Base-by-base conservation (phyloP, 140 eudicot genomes). In the Anethum foeniculum region DNA sequence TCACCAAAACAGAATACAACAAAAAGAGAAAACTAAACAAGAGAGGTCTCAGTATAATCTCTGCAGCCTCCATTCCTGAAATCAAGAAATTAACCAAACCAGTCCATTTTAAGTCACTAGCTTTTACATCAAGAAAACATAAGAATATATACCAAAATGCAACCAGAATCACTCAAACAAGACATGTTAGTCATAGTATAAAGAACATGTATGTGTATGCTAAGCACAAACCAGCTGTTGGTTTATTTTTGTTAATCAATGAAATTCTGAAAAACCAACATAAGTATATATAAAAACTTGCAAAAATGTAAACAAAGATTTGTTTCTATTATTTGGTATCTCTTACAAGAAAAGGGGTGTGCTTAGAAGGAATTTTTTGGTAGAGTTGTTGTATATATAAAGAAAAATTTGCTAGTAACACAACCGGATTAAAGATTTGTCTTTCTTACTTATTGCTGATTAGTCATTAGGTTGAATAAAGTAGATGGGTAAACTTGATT, bases 61-160 rank as follows among this genome's bases (percentile, higher is more conserved):
- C 91, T 81, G 82, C 80, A 77, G 91, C 86, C 81, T 88, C 89
- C 91, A 88, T 88, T 71, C 58, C 52, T 74, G 71, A 65, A 67
- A 60, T 9, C 68, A 60, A 60, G 68, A 60, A 60, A 62, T 62
- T 10, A 62, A 11, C 69, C 28, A 62, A 27, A 62, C 69, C 69
- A 62, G 36, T 62, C 69, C 69, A 25, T 62, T 62, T 62, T 62
- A 23, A 23, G 36, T 62, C 69, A 25, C 36, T 11, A 60, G 32
- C 68, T 60, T 60, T 60, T 60, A 60, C 68, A 60, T 60, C 68
- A 60, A 60, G 32, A 60, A 60, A 60, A 60, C 68, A 60, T n/a
- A 8, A 60, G 68, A 60, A 60, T 60, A 60, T 60, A 60, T 60
- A n/a, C 68, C 68, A 60, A n/a, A 54, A 60, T 60, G 68, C 34